A percentile compares a stretch with the other conserved stretches of the same genome.
phyloP scores from a whole-genome alignment of 495 filamentous ascomycete genomes.

The Aspergillus bridgeri region DNA sequence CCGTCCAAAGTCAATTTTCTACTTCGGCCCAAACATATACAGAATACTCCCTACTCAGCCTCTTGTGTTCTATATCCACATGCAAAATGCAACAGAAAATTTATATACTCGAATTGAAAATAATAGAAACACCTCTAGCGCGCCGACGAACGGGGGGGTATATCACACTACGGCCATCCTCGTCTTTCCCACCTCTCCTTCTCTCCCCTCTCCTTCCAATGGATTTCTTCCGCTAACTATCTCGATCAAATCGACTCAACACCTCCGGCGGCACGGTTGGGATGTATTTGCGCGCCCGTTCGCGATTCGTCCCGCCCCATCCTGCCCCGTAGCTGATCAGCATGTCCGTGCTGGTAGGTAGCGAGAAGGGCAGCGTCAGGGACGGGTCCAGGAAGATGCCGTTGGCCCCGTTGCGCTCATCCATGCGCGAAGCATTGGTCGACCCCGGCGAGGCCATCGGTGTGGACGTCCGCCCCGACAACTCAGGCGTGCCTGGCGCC shows the following conservation, averaged over 20 bases:
- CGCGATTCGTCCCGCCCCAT: slow-evolving; percentile 86
- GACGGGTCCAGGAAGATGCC: slow-evolving; percentile 77
- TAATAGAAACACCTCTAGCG: background rate
- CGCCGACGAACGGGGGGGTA: background rate
- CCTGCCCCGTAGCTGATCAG: slow-evolving; percentile 91
- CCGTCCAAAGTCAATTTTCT: slow-evolving; percentile 6
- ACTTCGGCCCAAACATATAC: background rate
- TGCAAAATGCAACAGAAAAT: background rate
- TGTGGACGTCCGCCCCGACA: slow-evolving; percentile 5
- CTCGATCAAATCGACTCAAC: slow-evolving; percentile 78
- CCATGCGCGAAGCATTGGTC: slow-evolving; percentile 21
- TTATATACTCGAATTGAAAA: slow-evolving; percentile 4
- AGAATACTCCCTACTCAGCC: too few species aligned
- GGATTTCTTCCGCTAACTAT: slow-evolving; percentile 9
- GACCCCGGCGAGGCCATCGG: slow-evolving; percentile 25
- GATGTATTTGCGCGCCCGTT: slow-evolving; percentile 93
- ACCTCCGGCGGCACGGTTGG: slow-evolving; percentile 94
- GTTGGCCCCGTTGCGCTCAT: slow-evolving; percentile 44
- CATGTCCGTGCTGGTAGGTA: slow-evolving; percentile 97
- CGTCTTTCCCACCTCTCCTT: background rate
- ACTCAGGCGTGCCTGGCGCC: slow-evolving; percentile 23
- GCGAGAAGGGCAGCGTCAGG: slow-evolving; percentile 87
- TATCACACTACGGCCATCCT: background rate
- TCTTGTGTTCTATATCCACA: background rate
- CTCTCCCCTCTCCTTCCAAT: background rate